Evolutionary conservation across 1,139 yeast species (phyloP), one percentile per base, ranked within the genome.

Genomic region (Arxiozyma telluris): DNA sequence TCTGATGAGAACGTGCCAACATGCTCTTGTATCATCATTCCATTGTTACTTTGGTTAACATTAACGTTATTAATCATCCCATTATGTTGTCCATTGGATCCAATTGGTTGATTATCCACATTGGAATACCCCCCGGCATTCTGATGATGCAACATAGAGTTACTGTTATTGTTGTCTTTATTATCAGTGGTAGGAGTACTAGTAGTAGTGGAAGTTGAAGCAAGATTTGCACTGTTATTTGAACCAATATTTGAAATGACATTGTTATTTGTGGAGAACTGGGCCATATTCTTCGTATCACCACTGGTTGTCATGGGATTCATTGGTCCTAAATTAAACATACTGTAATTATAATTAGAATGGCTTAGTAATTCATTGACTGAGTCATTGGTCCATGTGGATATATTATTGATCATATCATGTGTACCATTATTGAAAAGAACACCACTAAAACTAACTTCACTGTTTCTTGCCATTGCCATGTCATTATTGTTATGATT

Each of bases 361-460:
- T 44, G 50, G 22, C 56, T 61, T 52, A 63, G 47, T 22, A 63
- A 53, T 25, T 64, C 59, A 17, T 57, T 52, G 6, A 65, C 67
- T 1, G 68, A 63, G 48, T 67, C 66, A 41, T 60, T 65, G 3
- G 84, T 80, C 84, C 84, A 81, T 1, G 78, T 76, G 0, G 83
- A 79, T 50, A 81, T 81, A 61, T 81, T 81, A 62, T 75, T 80
- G 58, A 81, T 81, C 85, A 81, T 80, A 50, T 76, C 77, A 51
- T 79, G 81, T 41, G 81, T 79, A 57, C 80, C 76, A 50, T 76
- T 81, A 61, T 73, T 79, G 64, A 73, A 76, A 11, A 79, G 52
- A 4, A 66, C 58, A 20, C 62, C 66, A 45, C 57, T 59, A 11
- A 53, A 46, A 18, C 50, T 52, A 17, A 44, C 55, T n/a, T 47